These are phyloP conservation scores for Boletus insuetus DNA, from an alignment of 768 basidiomycete species.

Conservation along the genomic window DNA sequence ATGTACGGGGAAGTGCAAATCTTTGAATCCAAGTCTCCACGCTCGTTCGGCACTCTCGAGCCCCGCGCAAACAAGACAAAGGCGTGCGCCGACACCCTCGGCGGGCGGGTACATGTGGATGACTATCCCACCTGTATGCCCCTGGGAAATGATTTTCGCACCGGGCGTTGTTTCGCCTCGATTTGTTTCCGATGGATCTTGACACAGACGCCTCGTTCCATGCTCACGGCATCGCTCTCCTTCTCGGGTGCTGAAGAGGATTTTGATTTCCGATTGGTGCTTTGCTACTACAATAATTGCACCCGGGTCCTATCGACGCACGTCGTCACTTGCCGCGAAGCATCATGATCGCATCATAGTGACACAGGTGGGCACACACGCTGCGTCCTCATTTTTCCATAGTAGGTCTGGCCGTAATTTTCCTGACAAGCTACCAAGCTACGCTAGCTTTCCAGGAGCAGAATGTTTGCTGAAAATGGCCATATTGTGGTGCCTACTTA, in stretches of 20 bases:
- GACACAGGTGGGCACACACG: neutral
- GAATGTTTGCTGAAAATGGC: neutral
- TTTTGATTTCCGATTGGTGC: neutral
- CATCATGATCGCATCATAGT: no score
- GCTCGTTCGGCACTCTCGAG: no score
- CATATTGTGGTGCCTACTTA: neutral
- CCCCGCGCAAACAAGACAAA: no score
- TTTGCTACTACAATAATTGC: neutral
- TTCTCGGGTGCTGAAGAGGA: neutral
- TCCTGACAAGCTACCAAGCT: neutral
- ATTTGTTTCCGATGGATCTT: neutral
- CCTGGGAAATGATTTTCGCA: neutral
- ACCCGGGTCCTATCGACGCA: neutral
- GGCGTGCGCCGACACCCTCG: no score
- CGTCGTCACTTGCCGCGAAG: conserved; percentile 4
- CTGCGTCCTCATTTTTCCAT: neutral
- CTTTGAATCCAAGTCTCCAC: no score
- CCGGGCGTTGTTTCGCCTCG: neutral
- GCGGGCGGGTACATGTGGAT: no score
- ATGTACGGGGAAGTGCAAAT: no score
- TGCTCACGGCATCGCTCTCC: neutral
- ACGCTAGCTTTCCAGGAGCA: neutral
- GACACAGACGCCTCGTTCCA: neutral
- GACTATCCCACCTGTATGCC: neutral
- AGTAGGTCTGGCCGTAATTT: neutral